Percentiles rank a stretch among this genome's conserved stretches.
Evolutionary conservation across 768 basidiomycete genomes (phyloP).

Genomic region (Fibroporia radiculosa): DNA sequence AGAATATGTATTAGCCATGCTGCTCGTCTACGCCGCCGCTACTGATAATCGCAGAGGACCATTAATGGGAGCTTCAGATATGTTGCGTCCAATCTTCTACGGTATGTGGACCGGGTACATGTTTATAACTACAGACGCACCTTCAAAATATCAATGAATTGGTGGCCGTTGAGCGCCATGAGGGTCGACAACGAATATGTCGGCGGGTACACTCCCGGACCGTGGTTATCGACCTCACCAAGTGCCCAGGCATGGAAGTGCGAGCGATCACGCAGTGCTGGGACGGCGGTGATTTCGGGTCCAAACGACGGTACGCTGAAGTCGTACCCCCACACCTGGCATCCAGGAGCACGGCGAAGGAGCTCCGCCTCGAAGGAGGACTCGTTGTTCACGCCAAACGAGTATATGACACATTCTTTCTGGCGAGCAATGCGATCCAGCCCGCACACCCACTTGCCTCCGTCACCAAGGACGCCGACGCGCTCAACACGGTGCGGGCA

Average conservation of each 20-base stretch:
- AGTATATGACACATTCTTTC: conserved; percentile 37
- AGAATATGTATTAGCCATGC: too few species aligned
- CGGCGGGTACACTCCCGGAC: conserved; percentile 31
- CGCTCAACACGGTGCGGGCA: conserved; percentile 41
- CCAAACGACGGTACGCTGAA: conserved; percentile 34
- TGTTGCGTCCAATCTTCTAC: too few species aligned
- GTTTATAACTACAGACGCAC: too few species aligned
- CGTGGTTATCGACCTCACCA: conserved; percentile 33
- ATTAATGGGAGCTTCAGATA: too few species aligned
- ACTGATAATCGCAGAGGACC: too few species aligned
- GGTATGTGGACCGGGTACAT: too few species aligned
- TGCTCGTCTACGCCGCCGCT: neutral
- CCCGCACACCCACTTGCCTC: conserved; percentile 49
- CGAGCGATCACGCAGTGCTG: conserved; percentile 25
- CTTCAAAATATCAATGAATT: conserved; percentile 62
- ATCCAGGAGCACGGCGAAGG: conserved; percentile 30
- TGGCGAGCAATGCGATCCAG: conserved; percentile 34
- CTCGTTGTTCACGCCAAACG: conserved; percentile 40
- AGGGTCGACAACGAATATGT: conserved; percentile 54
- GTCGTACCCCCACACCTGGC: conserved; percentile 34
- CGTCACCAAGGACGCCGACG: conserved; percentile 40
- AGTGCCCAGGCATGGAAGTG: conserved; percentile 35
- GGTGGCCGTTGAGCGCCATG: conserved; percentile 59
- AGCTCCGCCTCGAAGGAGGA: conserved; percentile 43
- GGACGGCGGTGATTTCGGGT: conserved; percentile 31